A percentile compares a stretch with the other conserved stretches of the same genome.
phyloP scores from a whole-genome alignment of 768 basidiomycete genomes.

The Clathrus columnatus region DNA sequence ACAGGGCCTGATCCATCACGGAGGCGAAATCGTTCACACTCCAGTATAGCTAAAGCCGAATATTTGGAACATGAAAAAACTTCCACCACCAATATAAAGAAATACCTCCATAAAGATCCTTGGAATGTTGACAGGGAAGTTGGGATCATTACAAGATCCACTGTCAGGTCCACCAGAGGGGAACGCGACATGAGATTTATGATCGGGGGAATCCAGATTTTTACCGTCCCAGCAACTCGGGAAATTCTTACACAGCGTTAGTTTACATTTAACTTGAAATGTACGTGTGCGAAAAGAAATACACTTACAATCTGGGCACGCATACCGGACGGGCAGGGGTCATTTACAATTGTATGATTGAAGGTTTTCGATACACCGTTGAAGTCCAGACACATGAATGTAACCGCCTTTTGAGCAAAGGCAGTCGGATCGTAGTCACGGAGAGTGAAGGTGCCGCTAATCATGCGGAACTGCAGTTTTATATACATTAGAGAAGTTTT shows the following conservation, averaged over 20 bases:
- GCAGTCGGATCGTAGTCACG: constrained; percentile 37
- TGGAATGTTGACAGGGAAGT: constrained; percentile 35
- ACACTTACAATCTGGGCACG: constrained; percentile 24
- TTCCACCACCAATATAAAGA: neutral
- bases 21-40: constrained; percentile 27
- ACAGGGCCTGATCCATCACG: constrained; percentile 25
- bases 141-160: constrained; percentile 40
- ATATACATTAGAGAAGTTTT: neutral
- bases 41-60: constrained; percentile 31
- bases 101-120: constrained; percentile 36
- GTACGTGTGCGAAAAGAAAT: neutral
- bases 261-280: neutral
- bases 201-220: constrained; percentile 30
- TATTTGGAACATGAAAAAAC: neutral
- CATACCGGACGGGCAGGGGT: constrained; percentile 20
- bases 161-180: constrained; percentile 29
- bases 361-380: constrained; percentile 19
- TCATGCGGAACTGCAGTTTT: constrained; percentile 20
- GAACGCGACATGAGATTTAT: constrained; percentile 33
- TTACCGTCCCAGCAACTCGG: constrained; percentile 32
- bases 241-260: constrained; percentile 28
- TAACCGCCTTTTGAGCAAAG: constrained; percentile 31
- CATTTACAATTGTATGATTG: constrained; percentile 15
- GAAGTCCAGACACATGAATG: constrained; percentile 36
- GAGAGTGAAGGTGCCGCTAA: constrained; percentile 38